phyloP scores from a whole-genome alignment of 768 basidiomycete species.

The Dendrothele bispora region DNA sequence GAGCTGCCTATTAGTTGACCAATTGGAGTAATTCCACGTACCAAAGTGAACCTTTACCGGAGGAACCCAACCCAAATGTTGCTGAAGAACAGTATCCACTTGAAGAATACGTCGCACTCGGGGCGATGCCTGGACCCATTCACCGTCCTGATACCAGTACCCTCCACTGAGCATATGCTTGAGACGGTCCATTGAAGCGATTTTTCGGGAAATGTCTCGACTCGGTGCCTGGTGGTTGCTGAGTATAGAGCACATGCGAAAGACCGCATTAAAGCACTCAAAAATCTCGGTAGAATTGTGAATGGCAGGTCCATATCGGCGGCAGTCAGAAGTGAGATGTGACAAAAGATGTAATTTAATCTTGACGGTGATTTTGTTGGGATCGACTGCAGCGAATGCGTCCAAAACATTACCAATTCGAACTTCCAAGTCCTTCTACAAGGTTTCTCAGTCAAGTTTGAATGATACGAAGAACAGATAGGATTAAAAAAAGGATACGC shows the following conservation, averaged over 20 bases:
- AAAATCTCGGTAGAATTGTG: conserved; percentile 40
- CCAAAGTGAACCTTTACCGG: not conserved
- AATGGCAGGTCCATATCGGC: too few species aligned
- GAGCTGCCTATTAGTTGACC: too few species aligned
- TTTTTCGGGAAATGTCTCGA: conserved; percentile 13
- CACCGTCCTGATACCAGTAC: conserved; percentile 17
- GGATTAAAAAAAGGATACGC: conserved; percentile 4
- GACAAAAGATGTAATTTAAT: conserved; percentile 31
- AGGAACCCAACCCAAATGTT: conserved; percentile 12
- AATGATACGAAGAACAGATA: too few species aligned
- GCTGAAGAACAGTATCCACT: conserved; percentile 1
- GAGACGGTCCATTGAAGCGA: conserved; percentile 24
- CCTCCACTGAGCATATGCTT: too few species aligned
- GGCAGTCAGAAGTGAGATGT: conserved; percentile 26
- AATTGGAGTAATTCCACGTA: too few species aligned
- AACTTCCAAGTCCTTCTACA: conserved; percentile 13
- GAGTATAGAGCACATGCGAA: too few species aligned
- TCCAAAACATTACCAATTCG: conserved; percentile 18
- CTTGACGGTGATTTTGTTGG: conserved; percentile 21
- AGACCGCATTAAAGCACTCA: conserved; percentile 39
- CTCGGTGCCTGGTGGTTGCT: too few species aligned
- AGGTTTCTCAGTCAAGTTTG: not conserved
- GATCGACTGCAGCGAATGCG: conserved; percentile 21
- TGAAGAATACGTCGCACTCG: not conserved
- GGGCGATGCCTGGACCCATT: conserved; percentile 7